Evolutionary conservation across 345 rosid genomes (phyloP).

Genomic region (Rhodomyrtus tomentosa): DNA sequence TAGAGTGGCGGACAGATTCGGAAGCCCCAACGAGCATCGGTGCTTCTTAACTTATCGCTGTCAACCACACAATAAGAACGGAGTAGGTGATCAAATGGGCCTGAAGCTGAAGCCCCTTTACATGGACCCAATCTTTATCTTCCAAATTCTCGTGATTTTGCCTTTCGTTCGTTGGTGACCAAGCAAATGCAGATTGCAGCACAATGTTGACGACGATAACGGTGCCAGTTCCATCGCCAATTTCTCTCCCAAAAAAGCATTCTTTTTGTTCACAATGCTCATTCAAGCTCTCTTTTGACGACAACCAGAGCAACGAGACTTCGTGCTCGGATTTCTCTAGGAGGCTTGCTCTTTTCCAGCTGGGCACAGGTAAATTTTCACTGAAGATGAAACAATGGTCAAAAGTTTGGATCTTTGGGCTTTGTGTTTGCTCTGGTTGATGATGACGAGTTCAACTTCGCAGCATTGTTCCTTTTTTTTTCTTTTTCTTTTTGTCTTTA

Average conservation of each 20-base stretch:
- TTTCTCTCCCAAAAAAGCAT: background rate
- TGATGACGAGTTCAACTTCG: background rate
- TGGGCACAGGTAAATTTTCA: background rate
- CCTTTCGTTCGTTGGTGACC: background rate
- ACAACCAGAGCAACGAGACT: background rate
- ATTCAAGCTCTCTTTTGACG: background rate
- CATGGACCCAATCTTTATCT: background rate
- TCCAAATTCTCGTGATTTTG: background rate
- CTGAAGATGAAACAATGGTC: background rate
- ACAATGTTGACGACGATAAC: background rate
- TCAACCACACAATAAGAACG: background rate
- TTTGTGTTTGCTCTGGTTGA: background rate
- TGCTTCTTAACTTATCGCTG: too few relatives aligned
- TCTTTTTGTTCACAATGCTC: background rate
- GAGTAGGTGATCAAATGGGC: background rate
- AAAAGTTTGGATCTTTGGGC: background rate
- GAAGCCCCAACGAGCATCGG: too few relatives aligned
- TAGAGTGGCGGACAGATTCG: too few relatives aligned
- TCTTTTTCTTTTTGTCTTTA: background rate
- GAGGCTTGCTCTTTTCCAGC: background rate
- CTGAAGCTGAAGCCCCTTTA: background rate
- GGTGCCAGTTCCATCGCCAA: background rate
- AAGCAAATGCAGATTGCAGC: background rate
- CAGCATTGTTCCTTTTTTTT: background rate
- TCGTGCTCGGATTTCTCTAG: background rate